Conservation (phyloP, 352 stramenopile genomes). For the Phytophthora palmivora region DNA sequence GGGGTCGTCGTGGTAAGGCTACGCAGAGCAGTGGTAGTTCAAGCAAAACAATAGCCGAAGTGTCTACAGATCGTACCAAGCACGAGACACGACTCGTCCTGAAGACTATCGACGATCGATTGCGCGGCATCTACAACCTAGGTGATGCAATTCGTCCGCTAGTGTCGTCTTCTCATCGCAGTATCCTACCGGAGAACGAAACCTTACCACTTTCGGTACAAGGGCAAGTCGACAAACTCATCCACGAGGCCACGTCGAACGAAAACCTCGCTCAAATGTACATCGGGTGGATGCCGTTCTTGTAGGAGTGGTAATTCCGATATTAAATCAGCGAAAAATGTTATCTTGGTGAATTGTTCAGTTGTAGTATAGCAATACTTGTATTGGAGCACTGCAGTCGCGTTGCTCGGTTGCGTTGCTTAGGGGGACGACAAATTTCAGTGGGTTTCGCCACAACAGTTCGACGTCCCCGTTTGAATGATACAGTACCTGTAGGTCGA, state of each 20-base stretch:
- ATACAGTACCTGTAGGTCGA: no score
- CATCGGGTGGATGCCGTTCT: slow-evolving; percentile 95
- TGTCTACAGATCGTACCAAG: slow-evolving; percentile 81
- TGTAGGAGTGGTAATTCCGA: no score
- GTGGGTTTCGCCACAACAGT: no score
- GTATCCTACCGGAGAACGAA: slow-evolving; percentile 77
- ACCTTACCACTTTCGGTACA: slow-evolving; percentile 93
- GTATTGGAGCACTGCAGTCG: no score
- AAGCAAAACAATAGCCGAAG: slow-evolving; percentile 45
- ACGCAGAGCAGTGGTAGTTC: slow-evolving; percentile 47
- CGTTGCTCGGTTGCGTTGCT: no score
- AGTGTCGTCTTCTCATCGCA: slow-evolving; percentile 73
- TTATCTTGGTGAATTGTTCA: no score
- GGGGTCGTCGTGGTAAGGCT: slow-evolving; percentile 82
- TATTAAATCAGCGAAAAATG: no score
- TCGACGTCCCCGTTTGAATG: no score
- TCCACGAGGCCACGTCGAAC: slow-evolving; percentile 92
- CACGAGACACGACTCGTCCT: slow-evolving; percentile 89
- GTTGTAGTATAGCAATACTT: no score
- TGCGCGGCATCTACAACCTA: slow-evolving; percentile 94
- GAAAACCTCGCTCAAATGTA: slow-evolving; percentile 96
- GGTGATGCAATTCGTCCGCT: slow-evolving; percentile 75
- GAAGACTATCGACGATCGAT: slow-evolving; percentile 90
- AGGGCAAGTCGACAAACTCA: slow-evolving; percentile 94
- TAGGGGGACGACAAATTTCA: no score